These are phyloP conservation scores for Pseudonitzschia multiseries DNA, from an alignment of 108 stramenopile species.

Conservation along the genomic window DNA sequence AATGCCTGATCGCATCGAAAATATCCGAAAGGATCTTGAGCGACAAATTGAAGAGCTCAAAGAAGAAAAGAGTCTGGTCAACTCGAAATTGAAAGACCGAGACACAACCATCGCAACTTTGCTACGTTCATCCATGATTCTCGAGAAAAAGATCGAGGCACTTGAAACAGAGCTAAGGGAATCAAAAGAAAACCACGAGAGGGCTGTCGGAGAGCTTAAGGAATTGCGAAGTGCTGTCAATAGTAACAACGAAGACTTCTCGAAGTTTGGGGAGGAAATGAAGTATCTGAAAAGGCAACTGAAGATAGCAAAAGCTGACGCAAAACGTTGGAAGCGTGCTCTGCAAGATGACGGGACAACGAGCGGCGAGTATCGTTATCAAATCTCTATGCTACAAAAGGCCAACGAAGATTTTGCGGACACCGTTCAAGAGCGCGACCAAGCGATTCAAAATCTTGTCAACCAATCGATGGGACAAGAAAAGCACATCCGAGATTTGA, in stretches of 20 bases:
- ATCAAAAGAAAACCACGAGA: conserved; percentile 18
- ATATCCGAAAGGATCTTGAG: conserved; percentile 10
- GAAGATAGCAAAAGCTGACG: conserved; percentile 38
- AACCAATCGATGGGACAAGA: conserved; percentile 45
- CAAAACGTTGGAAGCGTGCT: conserved; percentile 30
- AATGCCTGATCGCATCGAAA: neutral
- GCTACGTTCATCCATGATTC: conserved; percentile 59
- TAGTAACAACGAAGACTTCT: conserved; percentile 23
- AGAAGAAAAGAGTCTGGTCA: conserved; percentile 33
- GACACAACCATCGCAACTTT: conserved; percentile 73
- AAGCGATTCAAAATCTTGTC: conserved; percentile 32
- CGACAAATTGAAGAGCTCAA: conserved; percentile 15
- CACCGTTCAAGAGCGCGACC: conserved; percentile 29
- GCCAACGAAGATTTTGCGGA: conserved; percentile 32
- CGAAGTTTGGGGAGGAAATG: conserved; percentile 31
- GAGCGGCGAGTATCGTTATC: conserved; percentile 26
- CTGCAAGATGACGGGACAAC: conserved; percentile 23
- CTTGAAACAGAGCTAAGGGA: conserved; percentile 48
- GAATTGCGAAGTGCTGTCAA: conserved; percentile 14
- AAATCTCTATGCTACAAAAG: conserved; percentile 34
- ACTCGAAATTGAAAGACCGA: conserved; percentile 58
- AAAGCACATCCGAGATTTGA: conserved; percentile 30
- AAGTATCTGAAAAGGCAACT: conserved; percentile 26
- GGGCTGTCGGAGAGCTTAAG: conserved; percentile 19
- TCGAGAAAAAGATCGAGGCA: conserved; percentile 51